Evolutionary conservation across 2,329 filamentous ascomycete genomes (phyloP).

Genomic region (Colletotrichum navitas): DNA sequence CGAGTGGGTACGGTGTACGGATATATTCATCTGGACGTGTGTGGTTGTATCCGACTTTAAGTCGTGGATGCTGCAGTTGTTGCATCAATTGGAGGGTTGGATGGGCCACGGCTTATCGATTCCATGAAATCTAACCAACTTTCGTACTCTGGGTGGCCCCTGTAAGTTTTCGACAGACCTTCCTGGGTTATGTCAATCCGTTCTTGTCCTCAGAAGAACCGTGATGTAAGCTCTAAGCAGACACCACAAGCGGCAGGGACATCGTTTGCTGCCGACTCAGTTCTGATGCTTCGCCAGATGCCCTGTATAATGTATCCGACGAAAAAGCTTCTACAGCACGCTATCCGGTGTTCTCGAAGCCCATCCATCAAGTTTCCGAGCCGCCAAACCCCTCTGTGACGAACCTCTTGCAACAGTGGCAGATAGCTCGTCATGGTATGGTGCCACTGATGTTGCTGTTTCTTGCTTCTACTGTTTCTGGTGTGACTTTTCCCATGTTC

Average conservation of each 20-base stretch:
- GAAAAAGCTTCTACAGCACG: conserved; percentile 7
- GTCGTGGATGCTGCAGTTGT: conserved; percentile 5
- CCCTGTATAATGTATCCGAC: conserved; percentile 29
- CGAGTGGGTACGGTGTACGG: conserved; percentile 1
- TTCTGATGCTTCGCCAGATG: not conserved
- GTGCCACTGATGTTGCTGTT: not conserved
- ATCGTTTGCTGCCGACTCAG: conserved; percentile 33
- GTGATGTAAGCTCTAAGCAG: conserved; percentile 23
- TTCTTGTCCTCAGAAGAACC: conserved; percentile 23
- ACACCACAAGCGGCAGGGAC: conserved; percentile 19
- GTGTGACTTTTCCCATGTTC: not conserved
- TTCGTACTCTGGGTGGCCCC: conserved; percentile 4
- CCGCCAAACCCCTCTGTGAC: conserved; percentile 28
- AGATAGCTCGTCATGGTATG: conserved; percentile 13
- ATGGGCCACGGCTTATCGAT: conserved; percentile 9
- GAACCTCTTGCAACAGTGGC: conserved; percentile 28
- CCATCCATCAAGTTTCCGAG: conserved; percentile 14
- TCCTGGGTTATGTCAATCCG: not conserved
- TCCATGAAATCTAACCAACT: conserved; percentile 20
- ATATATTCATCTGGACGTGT: conserved; percentile 6
- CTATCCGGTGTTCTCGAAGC: conserved; percentile 35
- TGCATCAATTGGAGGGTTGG: conserved; percentile 20
- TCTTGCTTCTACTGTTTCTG: not conserved
- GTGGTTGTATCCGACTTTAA: conserved; percentile 26
- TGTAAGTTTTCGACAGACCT: not conserved